phyloP scores from a whole-genome alignment of 2,329 filamentous ascomycete species.

The Diaporthe vaccinii region DNA sequence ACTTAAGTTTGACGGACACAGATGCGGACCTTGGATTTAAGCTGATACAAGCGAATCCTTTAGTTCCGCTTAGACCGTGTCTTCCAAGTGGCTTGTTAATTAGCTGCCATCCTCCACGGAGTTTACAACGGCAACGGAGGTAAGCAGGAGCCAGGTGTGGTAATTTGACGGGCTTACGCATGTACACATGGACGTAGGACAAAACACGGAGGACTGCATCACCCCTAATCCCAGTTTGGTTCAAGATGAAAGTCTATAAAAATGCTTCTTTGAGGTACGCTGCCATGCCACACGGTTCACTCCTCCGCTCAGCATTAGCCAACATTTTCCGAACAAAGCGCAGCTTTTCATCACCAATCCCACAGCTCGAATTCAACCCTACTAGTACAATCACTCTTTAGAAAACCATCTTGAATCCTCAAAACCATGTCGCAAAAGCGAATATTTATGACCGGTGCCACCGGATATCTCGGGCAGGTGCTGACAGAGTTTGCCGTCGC shows the following conservation, averaged over 20 bases:
- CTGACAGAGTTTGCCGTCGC: slow-evolving; percentile 45
- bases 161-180: neutral
- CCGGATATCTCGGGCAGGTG: slow-evolving; percentile 54
- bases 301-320: neutral
- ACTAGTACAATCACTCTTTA: no score
- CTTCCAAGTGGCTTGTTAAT: neutral
- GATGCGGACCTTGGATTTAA: neutral
- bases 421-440: slow-evolving; percentile 19
- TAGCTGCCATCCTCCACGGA: neutral
- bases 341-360: neutral
- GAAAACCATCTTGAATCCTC: neutral
- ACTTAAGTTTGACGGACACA: neutral
- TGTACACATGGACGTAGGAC: neutral
- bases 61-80: neutral
- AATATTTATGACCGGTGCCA: slow-evolving; percentile 57
- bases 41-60: neutral
- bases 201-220: neutral
- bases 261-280: neutral
- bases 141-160: slow-evolving; percentile 7
- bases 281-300: neutral
- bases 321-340: neutral
- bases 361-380: no score
- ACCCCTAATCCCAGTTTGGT: neutral
- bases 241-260: neutral
- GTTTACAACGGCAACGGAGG: slow-evolving; percentile 2